Evolutionary conservation across 805 yeast genomes (phyloP).

Genomic region (Candida andamanensis): DNA sequence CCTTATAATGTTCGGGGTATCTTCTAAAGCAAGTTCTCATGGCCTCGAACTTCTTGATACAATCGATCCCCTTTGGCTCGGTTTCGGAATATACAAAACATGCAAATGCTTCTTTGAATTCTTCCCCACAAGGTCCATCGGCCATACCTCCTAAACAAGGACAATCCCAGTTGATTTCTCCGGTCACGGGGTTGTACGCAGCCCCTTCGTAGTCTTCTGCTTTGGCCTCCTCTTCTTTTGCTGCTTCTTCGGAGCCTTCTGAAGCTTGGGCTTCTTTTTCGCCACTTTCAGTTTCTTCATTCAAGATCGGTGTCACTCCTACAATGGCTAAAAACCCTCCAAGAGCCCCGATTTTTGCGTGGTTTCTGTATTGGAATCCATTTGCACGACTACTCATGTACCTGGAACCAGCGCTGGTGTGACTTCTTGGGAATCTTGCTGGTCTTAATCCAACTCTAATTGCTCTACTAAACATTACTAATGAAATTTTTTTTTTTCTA

Average conservation of each 20-base stretch:
- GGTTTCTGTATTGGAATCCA: too few species aligned
- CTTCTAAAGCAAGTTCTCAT: constrained; percentile 94
- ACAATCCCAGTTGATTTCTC: constrained; percentile 99
- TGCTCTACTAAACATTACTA: too few species aligned
- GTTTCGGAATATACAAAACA: constrained; percentile 91
- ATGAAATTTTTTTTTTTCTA: too few species aligned
- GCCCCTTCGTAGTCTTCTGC: constrained; percentile 40
- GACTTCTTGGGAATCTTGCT: too few species aligned
- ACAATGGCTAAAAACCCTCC: too few species aligned
- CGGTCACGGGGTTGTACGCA: constrained; percentile 94
- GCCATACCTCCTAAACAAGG: constrained; percentile 99
- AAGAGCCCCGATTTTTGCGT: too few species aligned
- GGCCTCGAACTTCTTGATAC: constrained; percentile 80
- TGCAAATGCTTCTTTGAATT: constrained; percentile 67
- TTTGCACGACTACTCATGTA: too few species aligned
- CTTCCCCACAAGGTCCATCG: constrained; percentile 88
- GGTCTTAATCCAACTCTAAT: too few species aligned
- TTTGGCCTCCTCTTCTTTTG: constrained; percentile 3
- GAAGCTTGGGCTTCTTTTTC: constrained; percentile 3
- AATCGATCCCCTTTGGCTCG: constrained; percentile 96
- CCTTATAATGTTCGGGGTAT: constrained; percentile 90
- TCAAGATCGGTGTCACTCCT: too few species aligned
- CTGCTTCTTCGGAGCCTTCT: constrained; percentile 1
- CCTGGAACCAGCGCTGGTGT: too few species aligned
- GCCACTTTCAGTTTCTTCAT: constrained; percentile 1